Evolutionary conservation across 2,329 filamentous ascomycete species (phyloP).

Genomic region (Alternaria sp.): DNA sequence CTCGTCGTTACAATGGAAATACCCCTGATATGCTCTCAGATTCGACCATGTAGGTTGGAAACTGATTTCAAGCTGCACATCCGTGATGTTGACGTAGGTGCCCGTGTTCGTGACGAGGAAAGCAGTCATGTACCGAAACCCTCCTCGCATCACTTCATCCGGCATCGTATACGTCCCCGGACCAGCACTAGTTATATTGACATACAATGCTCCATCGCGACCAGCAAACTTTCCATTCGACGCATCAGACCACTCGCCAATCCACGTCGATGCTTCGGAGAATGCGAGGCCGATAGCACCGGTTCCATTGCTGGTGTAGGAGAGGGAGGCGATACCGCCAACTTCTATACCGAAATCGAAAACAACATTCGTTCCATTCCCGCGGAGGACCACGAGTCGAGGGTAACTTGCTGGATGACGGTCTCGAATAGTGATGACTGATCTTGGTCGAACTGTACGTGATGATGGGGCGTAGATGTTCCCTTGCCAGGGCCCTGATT

Average conservation of each 20-base stretch:
- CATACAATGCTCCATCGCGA: constrained; percentile 58
- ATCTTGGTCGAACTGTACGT: constrained; percentile 59
- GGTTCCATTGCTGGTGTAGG: constrained; percentile 56
- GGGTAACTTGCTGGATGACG: constrained; percentile 36
- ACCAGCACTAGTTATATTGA: constrained; percentile 49
- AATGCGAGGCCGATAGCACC: constrained; percentile 53
- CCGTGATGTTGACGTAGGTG: constrained; percentile 49
- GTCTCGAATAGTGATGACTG: constrained; percentile 52
- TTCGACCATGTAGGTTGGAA: constrained; percentile 63
- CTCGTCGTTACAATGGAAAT: constrained; percentile 46
- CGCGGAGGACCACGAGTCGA: constrained; percentile 42
- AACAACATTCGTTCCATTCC: constrained; percentile 63
- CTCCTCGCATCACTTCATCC: constrained; percentile 58
- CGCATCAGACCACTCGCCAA: constrained; percentile 56
- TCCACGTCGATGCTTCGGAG: constrained; percentile 54
- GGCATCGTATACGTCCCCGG: constrained; percentile 56
- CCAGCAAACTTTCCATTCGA: constrained; percentile 53
- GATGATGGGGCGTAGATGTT: constrained; percentile 66
- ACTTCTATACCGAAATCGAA: constrained; percentile 69
- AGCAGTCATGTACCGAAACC: constrained; percentile 63
- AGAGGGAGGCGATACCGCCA: constrained; percentile 64
- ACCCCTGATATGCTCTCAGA: constrained; percentile 52
- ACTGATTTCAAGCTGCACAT: constrained; percentile 55
- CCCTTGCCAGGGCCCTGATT: constrained; percentile 63
- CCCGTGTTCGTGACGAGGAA: constrained; percentile 53